A percentile compares a stretch with the other conserved stretches of the same genome.
Evolutionary conservation across 1,284 basidiomycete species (phyloP).

Genomic region (Leccinum ponderosum): DNA sequence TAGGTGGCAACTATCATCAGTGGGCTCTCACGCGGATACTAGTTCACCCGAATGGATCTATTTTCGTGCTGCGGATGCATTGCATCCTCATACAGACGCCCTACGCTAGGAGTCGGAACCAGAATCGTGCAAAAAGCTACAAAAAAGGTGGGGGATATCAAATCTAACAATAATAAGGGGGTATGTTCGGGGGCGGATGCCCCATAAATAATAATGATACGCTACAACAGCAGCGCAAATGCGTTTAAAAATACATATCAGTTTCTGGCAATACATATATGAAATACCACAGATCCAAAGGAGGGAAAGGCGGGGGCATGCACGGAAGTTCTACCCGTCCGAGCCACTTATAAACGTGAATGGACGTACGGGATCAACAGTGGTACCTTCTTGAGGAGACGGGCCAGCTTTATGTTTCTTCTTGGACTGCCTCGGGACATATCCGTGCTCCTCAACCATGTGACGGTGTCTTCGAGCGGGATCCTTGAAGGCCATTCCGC

Average conservation of each 20-base stretch:
- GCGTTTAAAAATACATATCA: constrained; percentile 31
- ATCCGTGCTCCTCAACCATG: constrained; percentile 53
- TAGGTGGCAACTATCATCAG: not conserved
- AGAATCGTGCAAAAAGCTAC: constrained; percentile 20
- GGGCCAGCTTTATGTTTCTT: constrained; percentile 40
- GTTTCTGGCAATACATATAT: constrained; percentile 24
- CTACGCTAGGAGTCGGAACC: not conserved
- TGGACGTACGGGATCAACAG: constrained; percentile 35
- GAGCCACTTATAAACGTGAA: constrained; percentile 35
- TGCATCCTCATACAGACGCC: not conserved
- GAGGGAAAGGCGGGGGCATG: constrained; percentile 5
- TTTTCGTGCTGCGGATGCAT: constrained; percentile 1
- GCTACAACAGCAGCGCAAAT: constrained; percentile 9
- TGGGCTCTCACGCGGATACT: constrained; percentile 11
- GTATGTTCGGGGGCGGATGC: constrained; percentile 10
- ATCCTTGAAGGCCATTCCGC: constrained; percentile 57
- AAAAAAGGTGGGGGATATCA: constrained; percentile 9
- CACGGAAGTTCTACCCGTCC: constrained; percentile 22
- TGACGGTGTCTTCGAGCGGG: constrained; percentile 63
- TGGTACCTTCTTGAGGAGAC: constrained; percentile 23
- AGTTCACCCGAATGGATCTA: not conserved
- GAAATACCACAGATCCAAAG: constrained; percentile 15
- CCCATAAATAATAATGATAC: constrained; percentile 22
- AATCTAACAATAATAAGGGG: constrained; percentile 17
- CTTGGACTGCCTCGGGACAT: constrained; percentile 48